Evolutionary conservation across 2,329 filamentous ascomycete genomes (phyloP), one percentile per base, ranked within the genome.

Genomic region (Monosporascus sp.): DNA sequence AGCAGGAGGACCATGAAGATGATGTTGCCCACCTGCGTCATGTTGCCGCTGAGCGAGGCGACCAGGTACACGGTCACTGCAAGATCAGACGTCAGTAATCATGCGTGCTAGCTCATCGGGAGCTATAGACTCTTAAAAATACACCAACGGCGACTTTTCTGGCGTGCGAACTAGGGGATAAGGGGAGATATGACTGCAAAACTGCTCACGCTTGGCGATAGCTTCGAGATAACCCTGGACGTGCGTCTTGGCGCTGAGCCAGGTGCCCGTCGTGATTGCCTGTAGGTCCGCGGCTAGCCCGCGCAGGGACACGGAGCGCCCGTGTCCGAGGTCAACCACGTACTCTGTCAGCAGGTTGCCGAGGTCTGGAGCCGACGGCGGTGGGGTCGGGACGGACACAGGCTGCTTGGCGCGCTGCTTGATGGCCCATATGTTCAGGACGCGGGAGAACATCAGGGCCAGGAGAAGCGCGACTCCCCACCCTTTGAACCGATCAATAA

Each of bases 361-460:
- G 41, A 57, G 50, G 47, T 60, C 59, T 8, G 56, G 54, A 22
- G 56, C 44, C 17, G 54, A 36, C 9, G 59, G 57, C 31, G 43
- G 52, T 20, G 43, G 22, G 11, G 24, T 46, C 14, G 43, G 24
- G 43, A 18, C 20, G 20, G 22, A 46, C 22, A 31, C 43, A 50
- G 44, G 48, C 15, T 55, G 56, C 39, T 59, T 62, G 5, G 72
- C 68, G 38, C 82, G 78, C 48, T 76, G 70, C 54, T 81, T 81
- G 63, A 86, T 78, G 36, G 81, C 72, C 67, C 73, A 73, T 53
- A 82, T 77, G 60, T 85, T 84, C 52, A 82, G 66, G 8, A 81
- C 54, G 15, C 83, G 80, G 2, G 79, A 77, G 14, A 75, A 46
- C 61, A 85, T 77, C 22, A 85, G 73, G 1, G 74, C 70, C 1